Evolutionary conservation across 306 rosid genomes (phyloP).

Genomic region (Pueraria montana): DNA sequence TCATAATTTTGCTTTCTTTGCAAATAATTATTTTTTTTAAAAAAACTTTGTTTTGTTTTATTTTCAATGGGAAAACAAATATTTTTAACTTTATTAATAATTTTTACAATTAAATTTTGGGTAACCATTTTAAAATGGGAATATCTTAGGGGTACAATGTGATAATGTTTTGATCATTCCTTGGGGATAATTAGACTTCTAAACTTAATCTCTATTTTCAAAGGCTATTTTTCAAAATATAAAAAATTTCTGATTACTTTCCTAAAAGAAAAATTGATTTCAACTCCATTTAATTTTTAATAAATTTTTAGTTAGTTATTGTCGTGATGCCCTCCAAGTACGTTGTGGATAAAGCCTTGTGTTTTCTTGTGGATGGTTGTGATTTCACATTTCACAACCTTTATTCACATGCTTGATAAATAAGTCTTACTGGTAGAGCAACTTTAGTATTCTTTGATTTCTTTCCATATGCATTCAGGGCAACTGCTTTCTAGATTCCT

Average conservation of each 20-base stretch:
- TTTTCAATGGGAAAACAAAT: not conserved
- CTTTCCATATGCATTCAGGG: constrained; percentile 3
- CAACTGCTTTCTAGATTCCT: constrained; percentile 29
- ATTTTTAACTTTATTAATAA: not conserved
- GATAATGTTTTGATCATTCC: not conserved
- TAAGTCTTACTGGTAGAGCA: not conserved
- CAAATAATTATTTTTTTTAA: not conserved
- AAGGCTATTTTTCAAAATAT: not conserved
- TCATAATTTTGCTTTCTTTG: not conserved
- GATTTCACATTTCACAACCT: not conserved
- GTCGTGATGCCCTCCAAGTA: not conserved
- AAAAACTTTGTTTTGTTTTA: not conserved
- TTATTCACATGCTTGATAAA: constrained; percentile 17
- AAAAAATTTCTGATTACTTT: not conserved
- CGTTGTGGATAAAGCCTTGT: not conserved
- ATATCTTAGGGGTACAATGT: not conserved
- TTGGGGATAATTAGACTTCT: not conserved
- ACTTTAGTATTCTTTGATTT: not conserved
- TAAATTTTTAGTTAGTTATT: not conserved
- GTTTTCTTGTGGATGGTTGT: not conserved
- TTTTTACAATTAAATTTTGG: not conserved
- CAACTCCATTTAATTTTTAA: not conserved
- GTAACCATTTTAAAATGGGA: not conserved
- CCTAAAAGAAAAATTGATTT: not conserved
- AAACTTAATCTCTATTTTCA: not conserved